Percentiles rank a stretch among this genome's conserved stretches.
These are phyloP conservation scores for Penicillium taxi DNA, from an alignment of 495 filamentous ascomycete species.

Conservation along the genomic window DNA sequence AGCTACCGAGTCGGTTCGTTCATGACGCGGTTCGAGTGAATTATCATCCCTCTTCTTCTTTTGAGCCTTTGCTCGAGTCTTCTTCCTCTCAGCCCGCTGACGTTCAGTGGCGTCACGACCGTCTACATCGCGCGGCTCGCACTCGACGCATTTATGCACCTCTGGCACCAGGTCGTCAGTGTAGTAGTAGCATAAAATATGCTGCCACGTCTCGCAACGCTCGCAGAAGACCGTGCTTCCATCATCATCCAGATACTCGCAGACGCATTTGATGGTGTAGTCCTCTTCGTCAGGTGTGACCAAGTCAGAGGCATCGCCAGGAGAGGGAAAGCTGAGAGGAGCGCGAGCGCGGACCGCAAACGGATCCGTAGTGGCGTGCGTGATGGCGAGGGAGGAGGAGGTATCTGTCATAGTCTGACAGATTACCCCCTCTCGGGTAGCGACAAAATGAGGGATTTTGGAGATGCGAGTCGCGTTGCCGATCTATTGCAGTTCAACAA, in stretches of 20 bases:
- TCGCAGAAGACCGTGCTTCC: conserved; percentile 97
- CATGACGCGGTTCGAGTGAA: conserved; percentile 27
- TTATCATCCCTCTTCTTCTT: conserved; percentile 63
- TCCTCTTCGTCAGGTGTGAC: conserved; percentile 64
- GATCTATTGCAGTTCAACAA: conserved; percentile 25
- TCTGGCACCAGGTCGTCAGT: conserved; percentile 65
- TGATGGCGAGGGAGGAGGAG: conserved; percentile 52
- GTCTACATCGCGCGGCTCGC: conserved; percentile 67
- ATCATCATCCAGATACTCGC: conserved; percentile 85
- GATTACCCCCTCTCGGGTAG: conserved; percentile 48
- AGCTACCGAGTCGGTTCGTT: conserved; percentile 42
- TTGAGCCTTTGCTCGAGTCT: conserved; percentile 58
- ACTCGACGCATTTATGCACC: conserved; percentile 81
- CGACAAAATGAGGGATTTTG: conserved; percentile 19
- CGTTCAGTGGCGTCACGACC: conserved; percentile 58
- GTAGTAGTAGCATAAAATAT: conserved; percentile 95
- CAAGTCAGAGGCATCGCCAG: conserved; percentile 50
- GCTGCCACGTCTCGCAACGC: conserved; percentile 93
- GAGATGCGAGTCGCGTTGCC: conserved; percentile 16
- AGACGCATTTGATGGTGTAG: conserved; percentile 97
- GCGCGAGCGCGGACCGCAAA: conserved; percentile 53
- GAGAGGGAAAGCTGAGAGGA: conserved; percentile 43
- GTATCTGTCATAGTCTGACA: conserved; percentile 93
- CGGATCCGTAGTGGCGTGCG: conserved; percentile 56
- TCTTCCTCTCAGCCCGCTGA: conserved; percentile 54